Evolutionary conservation across 106 monocot genomes (phyloP).

Genomic region (Alisma plantagoaquatica): DNA sequence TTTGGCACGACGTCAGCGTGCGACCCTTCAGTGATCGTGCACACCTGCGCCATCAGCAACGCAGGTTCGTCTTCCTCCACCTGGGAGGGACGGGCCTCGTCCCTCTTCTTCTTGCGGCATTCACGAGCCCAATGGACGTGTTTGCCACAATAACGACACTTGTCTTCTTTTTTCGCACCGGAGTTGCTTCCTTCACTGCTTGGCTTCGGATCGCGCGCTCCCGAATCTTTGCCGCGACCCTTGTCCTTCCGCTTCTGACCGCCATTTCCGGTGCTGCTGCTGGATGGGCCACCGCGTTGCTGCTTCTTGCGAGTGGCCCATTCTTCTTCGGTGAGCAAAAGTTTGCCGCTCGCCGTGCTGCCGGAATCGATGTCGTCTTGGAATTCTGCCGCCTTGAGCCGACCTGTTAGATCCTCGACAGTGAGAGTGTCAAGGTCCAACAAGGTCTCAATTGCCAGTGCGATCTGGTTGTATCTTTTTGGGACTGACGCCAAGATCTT

Average conservation of each 20-base stretch:
- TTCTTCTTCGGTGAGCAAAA: not conserved
- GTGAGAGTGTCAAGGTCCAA: not conserved
- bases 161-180: too few species aligned
- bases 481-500: too few species aligned
- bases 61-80: not conserved
- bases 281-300: not conserved
- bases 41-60: not conserved
- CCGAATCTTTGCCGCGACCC: too few species aligned
- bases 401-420: not conserved
- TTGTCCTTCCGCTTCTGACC: not conserved
- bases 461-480: too few species aligned
- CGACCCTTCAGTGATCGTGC: not conserved
- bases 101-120: not conserved
- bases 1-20: not conserved
- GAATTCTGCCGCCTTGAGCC: not conserved
- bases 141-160: too few species aligned
- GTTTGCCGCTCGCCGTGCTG: too few species aligned
- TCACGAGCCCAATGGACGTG: not conserved
- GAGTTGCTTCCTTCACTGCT: too few species aligned
- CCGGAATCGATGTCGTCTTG: not conserved
- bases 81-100: not conserved
- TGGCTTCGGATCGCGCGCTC: not conserved
- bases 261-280: not conserved
- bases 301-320: not conserved
- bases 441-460: not conserved